These are phyloP conservation scores for Symmetrospora coprosmae DNA, from an alignment of 768 basidiomycete species.

Conservation along the genomic window DNA sequence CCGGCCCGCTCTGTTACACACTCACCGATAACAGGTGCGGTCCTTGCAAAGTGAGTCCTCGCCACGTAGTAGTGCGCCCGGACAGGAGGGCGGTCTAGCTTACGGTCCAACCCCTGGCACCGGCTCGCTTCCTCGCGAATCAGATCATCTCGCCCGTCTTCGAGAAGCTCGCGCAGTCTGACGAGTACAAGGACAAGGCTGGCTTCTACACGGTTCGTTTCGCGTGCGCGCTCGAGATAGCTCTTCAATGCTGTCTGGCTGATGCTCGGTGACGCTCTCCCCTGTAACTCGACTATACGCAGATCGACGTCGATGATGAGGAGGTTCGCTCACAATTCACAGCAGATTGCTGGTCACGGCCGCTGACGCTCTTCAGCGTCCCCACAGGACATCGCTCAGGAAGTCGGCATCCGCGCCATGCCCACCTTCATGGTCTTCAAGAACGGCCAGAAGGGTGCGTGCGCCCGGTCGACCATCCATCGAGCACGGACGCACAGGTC, in stretches of 20 bases:
- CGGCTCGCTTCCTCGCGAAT: too few relatives aligned
- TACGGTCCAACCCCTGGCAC: too few relatives aligned
- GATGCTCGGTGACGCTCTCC: too few relatives aligned
- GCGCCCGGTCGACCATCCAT: too few relatives aligned
- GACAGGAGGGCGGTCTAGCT: too few relatives aligned
- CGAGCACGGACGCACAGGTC: too few relatives aligned
- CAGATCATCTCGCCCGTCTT: constrained; percentile 50
- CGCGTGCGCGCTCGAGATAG: constrained; percentile 43
- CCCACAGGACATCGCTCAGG: not conserved
- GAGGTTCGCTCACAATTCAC: too few relatives aligned
- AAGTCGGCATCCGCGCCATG: constrained; percentile 31
- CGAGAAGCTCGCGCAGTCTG: constrained; percentile 42
- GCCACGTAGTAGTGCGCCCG: not conserved
- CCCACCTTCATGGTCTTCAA: constrained; percentile 41
- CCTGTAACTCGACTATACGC: constrained; percentile 49
- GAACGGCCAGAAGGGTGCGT: constrained; percentile 37
- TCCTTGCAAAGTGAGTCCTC: constrained; percentile 43
- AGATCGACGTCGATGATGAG: constrained; percentile 20
- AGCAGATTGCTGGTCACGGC: too few relatives aligned
- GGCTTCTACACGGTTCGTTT: constrained; percentile 61
- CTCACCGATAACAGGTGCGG: too few relatives aligned
- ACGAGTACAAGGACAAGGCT: constrained; percentile 36
- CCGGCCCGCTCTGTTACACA: too few relatives aligned
- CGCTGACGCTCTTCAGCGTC: too few relatives aligned
- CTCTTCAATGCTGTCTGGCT: too few relatives aligned